phyloP scores from a whole-genome alignment of 352 stramenopile species.

The Pythium sp. region DNA sequence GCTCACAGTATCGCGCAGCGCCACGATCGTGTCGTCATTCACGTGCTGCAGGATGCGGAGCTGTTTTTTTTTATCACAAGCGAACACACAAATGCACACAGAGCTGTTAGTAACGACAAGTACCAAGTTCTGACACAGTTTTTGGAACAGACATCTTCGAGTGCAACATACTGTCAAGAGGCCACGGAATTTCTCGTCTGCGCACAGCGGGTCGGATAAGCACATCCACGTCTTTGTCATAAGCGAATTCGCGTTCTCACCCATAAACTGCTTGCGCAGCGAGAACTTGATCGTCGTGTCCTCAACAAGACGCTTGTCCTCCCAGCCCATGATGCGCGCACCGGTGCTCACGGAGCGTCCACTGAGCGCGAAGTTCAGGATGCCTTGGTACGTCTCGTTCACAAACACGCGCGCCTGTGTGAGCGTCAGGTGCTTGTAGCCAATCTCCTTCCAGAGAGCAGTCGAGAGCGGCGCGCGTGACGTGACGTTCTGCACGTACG shows the following conservation, averaged over 20 bases:
- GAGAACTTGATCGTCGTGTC: constrained; percentile 60
- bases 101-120: background rate
- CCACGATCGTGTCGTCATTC: constrained; percentile 70
- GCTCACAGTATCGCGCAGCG: constrained; percentile 48
- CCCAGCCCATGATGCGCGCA: constrained; percentile 57
- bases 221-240: constrained; percentile 71
- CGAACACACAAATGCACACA: constrained; percentile 5
- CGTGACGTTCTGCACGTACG: constrained; percentile 14
- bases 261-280: constrained; percentile 52
- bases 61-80: constrained; percentile 16
- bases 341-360: constrained; percentile 45
- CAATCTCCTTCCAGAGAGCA: constrained; percentile 8
- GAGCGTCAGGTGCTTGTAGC: constrained; percentile 23
- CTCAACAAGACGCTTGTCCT: constrained; percentile 59
- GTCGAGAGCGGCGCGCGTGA: constrained; percentile 1
- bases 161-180: constrained; percentile 40
- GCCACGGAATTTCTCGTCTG: constrained; percentile 54
- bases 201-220: constrained; percentile 61
- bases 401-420: constrained; percentile 22
- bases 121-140: no score
- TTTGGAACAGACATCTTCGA: background rate
- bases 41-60: constrained; percentile 62
- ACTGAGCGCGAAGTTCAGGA: constrained; percentile 54
- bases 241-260: constrained; percentile 34
- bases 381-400: constrained; percentile 42